Percentiles rank a stretch among this genome's conserved stretches.
phyloP scores from a whole-genome alignment of 192 early-diverging fungal species.

The Entrophospora sp. region DNA sequence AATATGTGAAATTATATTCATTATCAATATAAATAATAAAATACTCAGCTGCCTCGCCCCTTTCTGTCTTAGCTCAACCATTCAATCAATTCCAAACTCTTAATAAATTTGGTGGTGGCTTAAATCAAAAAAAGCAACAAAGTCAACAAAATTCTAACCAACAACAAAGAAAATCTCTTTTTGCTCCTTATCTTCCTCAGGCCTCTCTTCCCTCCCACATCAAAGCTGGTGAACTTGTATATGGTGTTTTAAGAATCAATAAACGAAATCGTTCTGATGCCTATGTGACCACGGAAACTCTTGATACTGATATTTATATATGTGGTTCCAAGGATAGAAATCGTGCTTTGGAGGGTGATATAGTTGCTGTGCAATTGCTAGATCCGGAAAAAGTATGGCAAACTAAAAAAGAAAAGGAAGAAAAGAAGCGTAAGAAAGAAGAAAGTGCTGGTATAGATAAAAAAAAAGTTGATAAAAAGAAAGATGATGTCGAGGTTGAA shows the following conservation, averaged over 20 bases:
- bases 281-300: slow-evolving; percentile 72
- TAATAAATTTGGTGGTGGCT: slow-evolving; percentile 6
- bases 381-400: slow-evolving; percentile 54
- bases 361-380: slow-evolving; percentile 67
- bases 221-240: slow-evolving; percentile 43
- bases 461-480: slow-evolving; percentile 35
- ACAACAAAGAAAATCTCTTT: slow-evolving; percentile 43
- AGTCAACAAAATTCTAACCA: slow-evolving; percentile 23
- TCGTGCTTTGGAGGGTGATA: slow-evolving; percentile 77
- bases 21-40: too few relatives aligned
- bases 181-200: slow-evolving; percentile 48
- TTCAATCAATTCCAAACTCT: not conserved
- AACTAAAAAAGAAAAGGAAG: slow-evolving; percentile 48
- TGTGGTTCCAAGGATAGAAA: slow-evolving; percentile 68
- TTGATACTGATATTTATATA: slow-evolving; percentile 72
- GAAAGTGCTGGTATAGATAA: slow-evolving; percentile 31
- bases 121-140: slow-evolving; percentile 9
- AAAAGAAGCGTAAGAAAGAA: slow-evolving; percentile 46
- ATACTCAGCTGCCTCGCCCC: slow-evolving; percentile 18
- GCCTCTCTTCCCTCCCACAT: slow-evolving; percentile 43
- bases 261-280: slow-evolving; percentile 76
- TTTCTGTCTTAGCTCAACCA: slow-evolving; percentile 2
- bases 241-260: slow-evolving; percentile 81
- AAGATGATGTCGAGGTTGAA: slow-evolving; percentile 47
- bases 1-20: not conserved